Evolutionary conservation across 177 flowering plant species (phyloP).

Genomic region (Vitis hybrid): DNA sequence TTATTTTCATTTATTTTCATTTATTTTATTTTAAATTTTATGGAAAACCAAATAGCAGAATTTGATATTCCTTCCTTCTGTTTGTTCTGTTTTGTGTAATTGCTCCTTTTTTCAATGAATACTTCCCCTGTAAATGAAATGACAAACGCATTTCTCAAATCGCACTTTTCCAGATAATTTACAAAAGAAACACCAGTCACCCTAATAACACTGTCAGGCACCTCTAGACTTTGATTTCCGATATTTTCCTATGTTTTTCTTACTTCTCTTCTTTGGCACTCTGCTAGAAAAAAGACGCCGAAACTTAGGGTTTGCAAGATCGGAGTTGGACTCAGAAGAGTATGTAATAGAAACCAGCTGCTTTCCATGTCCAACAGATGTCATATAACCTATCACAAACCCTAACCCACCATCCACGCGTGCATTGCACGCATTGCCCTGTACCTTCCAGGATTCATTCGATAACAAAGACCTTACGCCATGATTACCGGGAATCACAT

Average conservation of each 20-base stretch:
- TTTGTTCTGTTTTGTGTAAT: too few relatives aligned
- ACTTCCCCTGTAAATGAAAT: too few relatives aligned
- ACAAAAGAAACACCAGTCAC: not conserved
- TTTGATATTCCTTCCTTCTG: too few relatives aligned
- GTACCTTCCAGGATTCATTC: slow-evolving; percentile 5
- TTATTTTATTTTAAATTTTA: too few relatives aligned
- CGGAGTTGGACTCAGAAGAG: slow-evolving; percentile 7
- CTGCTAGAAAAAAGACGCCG: slow-evolving; percentile 18
- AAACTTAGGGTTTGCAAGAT: slow-evolving; percentile 13
- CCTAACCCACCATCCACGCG: slow-evolving; percentile 15
- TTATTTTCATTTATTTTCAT: too few relatives aligned
- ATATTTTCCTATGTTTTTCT: slow-evolving; percentile 11
- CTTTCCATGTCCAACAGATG: slow-evolving; percentile 15
- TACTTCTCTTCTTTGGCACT: slow-evolving; percentile 26
- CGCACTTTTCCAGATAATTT: not conserved
- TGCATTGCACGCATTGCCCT: slow-evolving; percentile 15
- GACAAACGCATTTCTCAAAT: not conserved
- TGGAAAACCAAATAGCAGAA: too few relatives aligned
- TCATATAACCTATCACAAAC: slow-evolving; percentile 22
- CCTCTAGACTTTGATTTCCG: slow-evolving; percentile 25
- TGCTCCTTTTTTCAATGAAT: too few relatives aligned
- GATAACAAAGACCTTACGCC: slow-evolving; percentile 8
- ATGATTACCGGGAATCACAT: slow-evolving; percentile 10
- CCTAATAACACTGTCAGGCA: not conserved
- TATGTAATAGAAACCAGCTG: not conserved